A percentile compares a stretch with the other conserved stretches of the same genome.
Conservation (phyloP, 768 basidiomycete genomes). For the Leccinum disarticulatum region DNA sequence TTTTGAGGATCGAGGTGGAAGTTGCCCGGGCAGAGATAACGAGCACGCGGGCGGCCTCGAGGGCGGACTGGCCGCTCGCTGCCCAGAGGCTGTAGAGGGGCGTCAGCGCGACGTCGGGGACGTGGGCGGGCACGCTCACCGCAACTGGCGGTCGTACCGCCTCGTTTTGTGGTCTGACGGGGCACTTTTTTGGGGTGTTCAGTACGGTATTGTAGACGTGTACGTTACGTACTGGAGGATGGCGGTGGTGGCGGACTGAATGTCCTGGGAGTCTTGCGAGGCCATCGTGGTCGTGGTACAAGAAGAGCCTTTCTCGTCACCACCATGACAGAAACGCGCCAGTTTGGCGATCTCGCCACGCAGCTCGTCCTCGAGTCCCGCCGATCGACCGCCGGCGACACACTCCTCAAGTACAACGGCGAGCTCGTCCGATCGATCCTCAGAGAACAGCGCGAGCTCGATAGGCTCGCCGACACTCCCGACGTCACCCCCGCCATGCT, state of each 20-base stretch:
- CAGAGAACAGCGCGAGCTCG: constrained; percentile 90
- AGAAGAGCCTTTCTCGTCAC: background rate
- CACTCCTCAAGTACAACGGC: constrained; percentile 91
- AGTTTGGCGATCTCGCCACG: constrained; percentile 83
- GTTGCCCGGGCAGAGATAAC: constrained; percentile 82
- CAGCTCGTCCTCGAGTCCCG: constrained; percentile 86
- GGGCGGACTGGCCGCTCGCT: constrained; percentile 82
- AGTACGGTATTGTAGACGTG: constrained; percentile 1
- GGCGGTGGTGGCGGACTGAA: constrained; percentile 45
- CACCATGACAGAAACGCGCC: constrained; percentile 51
- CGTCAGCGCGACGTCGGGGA: background rate
- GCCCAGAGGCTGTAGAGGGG: constrained; percentile 76
- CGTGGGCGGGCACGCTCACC: constrained; percentile 45
- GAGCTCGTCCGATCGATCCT: constrained; percentile 80
- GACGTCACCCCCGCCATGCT: constrained; percentile 61
- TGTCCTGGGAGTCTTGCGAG: constrained; percentile 45
- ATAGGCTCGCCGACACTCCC: constrained; percentile 50
- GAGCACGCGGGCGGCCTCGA: constrained; percentile 81
- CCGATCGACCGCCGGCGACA: constrained; percentile 79
- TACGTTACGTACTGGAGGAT: constrained; percentile 32
- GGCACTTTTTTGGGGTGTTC: constrained; percentile 35
- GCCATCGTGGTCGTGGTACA: constrained; percentile 24
- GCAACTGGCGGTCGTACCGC: constrained; percentile 92
- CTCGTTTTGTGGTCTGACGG: constrained; percentile 86
- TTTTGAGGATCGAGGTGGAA: constrained; percentile 84